Evolutionary conservation across 2,329 filamentous ascomycete species (phyloP).

Genomic region (Sporothrix inflata): DNA sequence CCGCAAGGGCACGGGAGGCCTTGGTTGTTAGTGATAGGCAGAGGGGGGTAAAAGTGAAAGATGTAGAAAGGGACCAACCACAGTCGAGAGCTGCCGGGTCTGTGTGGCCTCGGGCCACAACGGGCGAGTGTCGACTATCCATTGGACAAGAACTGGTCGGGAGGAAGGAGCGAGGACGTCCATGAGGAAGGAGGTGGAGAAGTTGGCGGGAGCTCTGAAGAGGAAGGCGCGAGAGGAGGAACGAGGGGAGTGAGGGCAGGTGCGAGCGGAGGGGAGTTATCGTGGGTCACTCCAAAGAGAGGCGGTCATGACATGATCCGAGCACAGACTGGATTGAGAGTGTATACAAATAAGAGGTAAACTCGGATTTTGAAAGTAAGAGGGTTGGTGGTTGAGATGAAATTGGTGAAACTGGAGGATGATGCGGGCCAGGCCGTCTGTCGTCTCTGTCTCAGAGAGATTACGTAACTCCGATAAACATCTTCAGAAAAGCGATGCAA

Average conservation of each 20-base stretch:
- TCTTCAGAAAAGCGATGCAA: not conserved
- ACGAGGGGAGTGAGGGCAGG: not conserved
- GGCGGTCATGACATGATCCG: not conserved
- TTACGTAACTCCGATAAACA: constrained; percentile 5
- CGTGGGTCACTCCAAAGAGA: constrained; percentile 1
- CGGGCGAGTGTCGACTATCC: constrained; percentile 63
- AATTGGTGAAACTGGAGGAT: not conserved
- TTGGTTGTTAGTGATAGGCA: constrained; percentile 6
- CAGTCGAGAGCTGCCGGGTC: constrained; percentile 52
- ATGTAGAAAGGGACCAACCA: constrained; percentile 44
- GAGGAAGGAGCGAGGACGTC: constrained; percentile 20
- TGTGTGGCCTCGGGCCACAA: constrained; percentile 58
- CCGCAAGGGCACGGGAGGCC: constrained; percentile 50
- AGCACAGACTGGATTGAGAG: not conserved
- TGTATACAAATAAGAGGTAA: not conserved
- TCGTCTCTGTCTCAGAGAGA: not conserved
- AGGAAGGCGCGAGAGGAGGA: not conserved
- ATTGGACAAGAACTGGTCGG: constrained; percentile 55
- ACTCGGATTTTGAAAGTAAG: not conserved
- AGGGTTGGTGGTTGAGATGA: not conserved
- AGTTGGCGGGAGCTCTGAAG: not conserved
- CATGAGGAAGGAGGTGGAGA: constrained; percentile 8
- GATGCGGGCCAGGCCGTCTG: constrained; percentile 10
- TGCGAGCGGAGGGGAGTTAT: not conserved
- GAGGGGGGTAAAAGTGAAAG: not conserved